A percentile compares a stretch with the other conserved stretches of the same genome.
Conservation (phyloP, 2,329 filamentous ascomycete species). For the Xylariales sp. region DNA sequence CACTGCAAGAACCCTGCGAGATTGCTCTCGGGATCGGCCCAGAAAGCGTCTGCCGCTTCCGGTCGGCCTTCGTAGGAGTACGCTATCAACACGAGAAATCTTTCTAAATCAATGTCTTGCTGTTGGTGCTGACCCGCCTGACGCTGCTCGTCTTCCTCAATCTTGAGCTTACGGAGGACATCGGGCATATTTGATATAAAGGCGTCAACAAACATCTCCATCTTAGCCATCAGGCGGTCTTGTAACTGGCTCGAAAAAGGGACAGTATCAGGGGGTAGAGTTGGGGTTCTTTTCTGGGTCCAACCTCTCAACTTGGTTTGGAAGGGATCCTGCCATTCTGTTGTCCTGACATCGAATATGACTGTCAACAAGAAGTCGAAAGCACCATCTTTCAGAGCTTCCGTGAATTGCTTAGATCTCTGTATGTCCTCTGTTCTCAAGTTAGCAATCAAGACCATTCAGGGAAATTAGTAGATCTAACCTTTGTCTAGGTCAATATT, state of each 20-base stretch:
- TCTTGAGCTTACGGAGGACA: constrained; percentile 84
- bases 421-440: constrained; percentile 71
- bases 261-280: constrained; percentile 74
- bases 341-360: constrained; percentile 81
- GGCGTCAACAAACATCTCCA: constrained; percentile 89
- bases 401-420: constrained; percentile 78
- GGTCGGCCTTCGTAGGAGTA: constrained; percentile 89
- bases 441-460: constrained; percentile 43
- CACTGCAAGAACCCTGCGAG: constrained; percentile 95
- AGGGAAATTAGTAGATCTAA: constrained; percentile 45
- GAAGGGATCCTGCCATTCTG: constrained; percentile 89
- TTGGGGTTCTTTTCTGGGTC: constrained; percentile 81
- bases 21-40: constrained; percentile 92
- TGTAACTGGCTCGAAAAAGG: constrained; percentile 80
- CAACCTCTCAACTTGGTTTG: constrained; percentile 84
- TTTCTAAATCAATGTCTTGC: constrained; percentile 81
- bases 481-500: constrained; percentile 72
- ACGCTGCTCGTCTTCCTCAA: constrained; percentile 89
- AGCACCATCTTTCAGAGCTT: constrained; percentile 85
- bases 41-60: constrained; percentile 88
- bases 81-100: constrained; percentile 91
- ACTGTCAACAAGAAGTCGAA: constrained; percentile 92
- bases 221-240: constrained; percentile 77
- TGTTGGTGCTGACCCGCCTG: constrained; percentile 73
- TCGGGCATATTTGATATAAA: constrained; percentile 97